phyloP scores from a whole-genome alignment of 345 rosid species.

The Camelina hispida region DNA sequence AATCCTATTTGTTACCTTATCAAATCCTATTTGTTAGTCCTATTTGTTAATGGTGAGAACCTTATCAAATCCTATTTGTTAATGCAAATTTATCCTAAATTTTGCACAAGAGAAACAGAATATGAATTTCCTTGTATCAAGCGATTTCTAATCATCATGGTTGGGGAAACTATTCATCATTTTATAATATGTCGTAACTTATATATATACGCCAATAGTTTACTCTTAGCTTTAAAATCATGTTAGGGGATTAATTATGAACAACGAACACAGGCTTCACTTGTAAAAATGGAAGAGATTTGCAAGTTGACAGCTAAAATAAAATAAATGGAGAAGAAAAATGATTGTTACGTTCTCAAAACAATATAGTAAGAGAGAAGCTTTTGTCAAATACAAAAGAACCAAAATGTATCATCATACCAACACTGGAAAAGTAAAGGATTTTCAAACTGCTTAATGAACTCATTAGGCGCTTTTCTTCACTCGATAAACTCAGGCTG shows the following conservation, averaged over 20 bases:
- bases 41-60: no score
- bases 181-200: no score
- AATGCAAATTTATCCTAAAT: no score
- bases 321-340: conserved; percentile 1
- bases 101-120: no score
- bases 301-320: background rate
- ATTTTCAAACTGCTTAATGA: background rate
- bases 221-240: no score
- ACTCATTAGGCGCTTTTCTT: conserved; percentile 42
- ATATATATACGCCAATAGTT: no score
- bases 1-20: no score
- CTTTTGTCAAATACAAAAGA: conserved; percentile 18
- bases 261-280: background rate
- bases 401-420: conserved; percentile 31
- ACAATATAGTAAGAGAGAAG: background rate
- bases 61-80: no score
- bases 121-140: no score
- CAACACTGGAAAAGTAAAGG: background rate
- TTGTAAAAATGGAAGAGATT: background rate
- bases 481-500: conserved; percentile 49
- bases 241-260: background rate
- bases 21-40: no score
- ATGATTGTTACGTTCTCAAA: conserved; percentile 21
- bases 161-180: no score
- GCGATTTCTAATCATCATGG: no score